Conservation (phyloP, 78 protist genomes). For the Bodo saltans region DNA sequence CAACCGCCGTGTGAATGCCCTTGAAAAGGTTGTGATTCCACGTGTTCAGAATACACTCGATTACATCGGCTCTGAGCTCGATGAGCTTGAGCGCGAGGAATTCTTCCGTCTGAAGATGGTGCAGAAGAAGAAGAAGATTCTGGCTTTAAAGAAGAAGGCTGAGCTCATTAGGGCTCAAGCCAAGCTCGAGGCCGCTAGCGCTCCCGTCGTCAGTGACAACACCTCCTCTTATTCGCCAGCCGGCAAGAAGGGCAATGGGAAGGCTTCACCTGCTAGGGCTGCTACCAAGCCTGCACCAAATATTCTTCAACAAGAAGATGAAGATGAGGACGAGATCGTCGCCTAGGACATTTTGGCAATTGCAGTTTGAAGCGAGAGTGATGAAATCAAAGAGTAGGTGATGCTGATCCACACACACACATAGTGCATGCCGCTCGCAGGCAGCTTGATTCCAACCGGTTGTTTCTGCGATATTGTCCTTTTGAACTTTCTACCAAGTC, state of each 20-base stretch:
- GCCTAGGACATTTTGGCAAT: too few species aligned
- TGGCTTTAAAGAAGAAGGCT: not conserved
- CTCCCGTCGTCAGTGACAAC: not conserved
- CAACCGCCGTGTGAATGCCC: slow-evolving; percentile 98
- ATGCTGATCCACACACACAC: too few species aligned
- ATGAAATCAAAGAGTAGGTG: too few species aligned
- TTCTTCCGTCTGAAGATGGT: slow-evolving; percentile 69
- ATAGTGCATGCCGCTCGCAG: too few species aligned
- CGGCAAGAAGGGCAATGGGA: not conserved
- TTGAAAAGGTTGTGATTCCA: slow-evolving; percentile 74
- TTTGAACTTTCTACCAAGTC: too few species aligned
- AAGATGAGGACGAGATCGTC: too few species aligned
- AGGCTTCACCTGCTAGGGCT: too few species aligned
- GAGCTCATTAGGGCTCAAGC: not conserved
- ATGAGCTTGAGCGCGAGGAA: slow-evolving; percentile 93
- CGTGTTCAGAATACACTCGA: slow-evolving; percentile 65
- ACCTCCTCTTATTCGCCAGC: not conserved
- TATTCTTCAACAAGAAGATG: too few species aligned
- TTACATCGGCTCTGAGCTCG: slow-evolving; percentile 90
- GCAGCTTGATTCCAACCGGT: too few species aligned
- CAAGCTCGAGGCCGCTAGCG: not conserved
- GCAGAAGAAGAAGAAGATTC: slow-evolving; percentile 50
- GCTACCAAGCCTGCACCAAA: too few species aligned
- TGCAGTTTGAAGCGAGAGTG: too few species aligned
- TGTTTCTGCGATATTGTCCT: too few species aligned